Evolutionary conservation across 805 yeast species (phyloP), one percentile per base, ranked within the genome.

Genomic region (Yamadazyma philogaea): DNA sequence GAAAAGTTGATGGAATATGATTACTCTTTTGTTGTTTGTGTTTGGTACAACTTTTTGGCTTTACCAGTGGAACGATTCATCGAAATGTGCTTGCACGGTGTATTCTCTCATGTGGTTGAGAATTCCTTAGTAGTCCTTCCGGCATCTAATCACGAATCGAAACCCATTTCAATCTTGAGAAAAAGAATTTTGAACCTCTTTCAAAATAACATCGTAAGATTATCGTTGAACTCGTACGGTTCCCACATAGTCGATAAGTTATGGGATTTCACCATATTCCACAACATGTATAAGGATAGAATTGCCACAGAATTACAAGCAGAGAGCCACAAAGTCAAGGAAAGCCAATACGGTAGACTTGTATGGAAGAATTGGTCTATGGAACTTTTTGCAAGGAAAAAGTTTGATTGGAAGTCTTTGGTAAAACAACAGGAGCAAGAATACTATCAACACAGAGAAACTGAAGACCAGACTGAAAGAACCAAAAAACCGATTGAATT

Each of bases 301-400:
- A 76, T 91, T 46, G 96, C 95, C 0, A 74, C 75, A 18, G 82
- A 81, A 45, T 66, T 91, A 46, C 55, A 68, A 20, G 73, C 68
- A 14, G 75, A 81, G 33, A 75, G 82, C 30, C 83, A 78, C 30
- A 72, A 74, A 47, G 84, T 93, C 34, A 89, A 93, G 66, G 87
- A 82, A 47, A 86, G 96, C 57, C 77, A 71, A 10, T 93, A 91
- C 56, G 99, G 99, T 27, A 79, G 83, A 57, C 75, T 81, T 53
- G 98, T 93, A 1, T 93, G 97, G 98, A 87, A 84, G 60, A 91
- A 91, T 61, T 93, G 97, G 97, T 67, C 77, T 22, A 75, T 91
- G 82, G 98, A 93, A 59, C 64, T 82, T 53, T 91, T 80, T 55
- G 58, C 68, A 8, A 74, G 95, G 57, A 81, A 82, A 63, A 77